These are phyloP conservation scores for Solanum sejunctum DNA, from an alignment of 257 asterid genomes.

Conservation along the genomic window DNA sequence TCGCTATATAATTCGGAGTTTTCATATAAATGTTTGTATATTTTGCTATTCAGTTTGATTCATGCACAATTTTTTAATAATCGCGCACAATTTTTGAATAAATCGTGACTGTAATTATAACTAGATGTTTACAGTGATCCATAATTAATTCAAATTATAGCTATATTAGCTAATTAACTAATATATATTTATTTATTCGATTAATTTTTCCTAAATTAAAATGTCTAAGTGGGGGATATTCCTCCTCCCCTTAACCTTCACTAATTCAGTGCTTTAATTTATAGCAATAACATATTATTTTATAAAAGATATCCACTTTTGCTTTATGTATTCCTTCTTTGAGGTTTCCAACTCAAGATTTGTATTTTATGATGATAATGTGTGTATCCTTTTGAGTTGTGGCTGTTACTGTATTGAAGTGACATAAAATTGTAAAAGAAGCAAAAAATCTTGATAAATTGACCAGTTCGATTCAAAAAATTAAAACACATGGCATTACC, in stretches of 20 bases:
- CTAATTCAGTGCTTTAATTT: background rate
- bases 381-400: background rate
- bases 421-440: background rate
- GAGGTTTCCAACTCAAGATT: background rate
- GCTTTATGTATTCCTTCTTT: background rate
- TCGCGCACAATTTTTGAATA: too few relatives aligned
- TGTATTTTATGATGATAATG: background rate
- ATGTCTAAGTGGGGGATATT: background rate
- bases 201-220: background rate
- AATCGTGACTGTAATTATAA: too few relatives aligned
- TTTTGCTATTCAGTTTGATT: too few relatives aligned
- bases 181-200: too few relatives aligned
- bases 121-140: accelerated
- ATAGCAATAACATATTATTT: background rate
- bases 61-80: too few relatives aligned
- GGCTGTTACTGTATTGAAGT: background rate
- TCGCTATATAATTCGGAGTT: too few relatives aligned
- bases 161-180: too few relatives aligned
- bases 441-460: background rate
- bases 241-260: background rate
- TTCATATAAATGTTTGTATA: too few relatives aligned
- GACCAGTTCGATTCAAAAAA: background rate
- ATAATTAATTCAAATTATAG: too few relatives aligned
- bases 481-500: background rate
- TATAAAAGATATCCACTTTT: background rate